Evolutionary conservation across 2,329 filamentous ascomycete genomes (phyloP).

Genomic region (Cadophora sp.): DNA sequence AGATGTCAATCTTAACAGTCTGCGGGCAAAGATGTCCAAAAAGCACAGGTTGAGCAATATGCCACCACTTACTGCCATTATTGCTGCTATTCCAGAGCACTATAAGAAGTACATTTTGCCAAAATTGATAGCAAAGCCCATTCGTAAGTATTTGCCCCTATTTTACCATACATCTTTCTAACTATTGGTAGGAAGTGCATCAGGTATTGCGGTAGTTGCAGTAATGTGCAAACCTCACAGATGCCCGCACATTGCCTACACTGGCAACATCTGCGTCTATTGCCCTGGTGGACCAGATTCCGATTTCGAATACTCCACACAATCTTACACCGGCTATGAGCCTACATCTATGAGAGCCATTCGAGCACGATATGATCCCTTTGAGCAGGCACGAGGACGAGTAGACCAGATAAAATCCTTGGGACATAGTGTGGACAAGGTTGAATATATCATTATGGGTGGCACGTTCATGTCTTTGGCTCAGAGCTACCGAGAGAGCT

Average conservation of each 20-base stretch:
- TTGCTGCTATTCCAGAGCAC: conserved; percentile 97
- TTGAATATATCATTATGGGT: conserved; percentile 99
- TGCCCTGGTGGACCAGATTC: conserved; percentile 97
- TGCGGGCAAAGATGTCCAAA: conserved; percentile 87
- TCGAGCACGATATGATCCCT: conserved; percentile 94
- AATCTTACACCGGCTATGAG: conserved; percentile 98
- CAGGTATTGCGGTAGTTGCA: conserved; percentile 95
- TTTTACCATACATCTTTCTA: background rate
- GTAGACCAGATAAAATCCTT: conserved; percentile 97
- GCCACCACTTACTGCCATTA: conserved; percentile 93
- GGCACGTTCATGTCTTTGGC: conserved; percentile 98
- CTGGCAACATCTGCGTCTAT: conserved; percentile 98
- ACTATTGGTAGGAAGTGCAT: conserved; percentile 75
- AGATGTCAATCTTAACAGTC: conserved; percentile 90
- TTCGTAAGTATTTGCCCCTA: conserved; percentile 63
- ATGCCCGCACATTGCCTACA: conserved; percentile 97
- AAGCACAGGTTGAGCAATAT: conserved; percentile 90
- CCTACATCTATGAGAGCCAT: conserved; percentile 99
- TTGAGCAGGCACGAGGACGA: conserved; percentile 93
- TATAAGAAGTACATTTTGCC: conserved; percentile 99
- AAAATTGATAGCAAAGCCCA: conserved; percentile 96
- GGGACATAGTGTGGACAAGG: conserved; percentile 97
- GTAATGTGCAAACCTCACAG: conserved; percentile 99
- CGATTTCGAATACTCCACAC: conserved; percentile 98
- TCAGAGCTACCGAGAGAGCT: conserved; percentile 87